These are phyloP conservation scores for Pseudocercospora pini-densiflorae DNA, from an alignment of 2,329 filamentous ascomycete species.

Conservation along the genomic window DNA sequence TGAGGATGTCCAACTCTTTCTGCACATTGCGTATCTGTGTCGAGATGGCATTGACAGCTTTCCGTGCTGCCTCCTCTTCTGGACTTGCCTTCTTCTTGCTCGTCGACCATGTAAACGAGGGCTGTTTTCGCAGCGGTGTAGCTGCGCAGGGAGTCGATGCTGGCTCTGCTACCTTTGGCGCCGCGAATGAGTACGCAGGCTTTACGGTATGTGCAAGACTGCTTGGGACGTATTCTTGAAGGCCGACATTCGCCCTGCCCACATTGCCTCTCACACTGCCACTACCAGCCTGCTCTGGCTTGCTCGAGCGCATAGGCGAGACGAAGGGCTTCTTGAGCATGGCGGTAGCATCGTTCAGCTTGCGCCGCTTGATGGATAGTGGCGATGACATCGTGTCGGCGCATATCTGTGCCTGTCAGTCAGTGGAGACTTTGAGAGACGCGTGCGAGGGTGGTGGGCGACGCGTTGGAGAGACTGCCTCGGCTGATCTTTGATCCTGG, in stretches of 20 bases:
- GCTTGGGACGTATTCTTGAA: constrained; percentile 34
- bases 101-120: constrained; percentile 32
- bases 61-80: constrained; percentile 32
- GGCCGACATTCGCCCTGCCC: constrained; percentile 20
- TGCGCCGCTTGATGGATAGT: constrained; percentile 61
- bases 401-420: not conserved
- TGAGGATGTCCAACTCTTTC: constrained; percentile 56
- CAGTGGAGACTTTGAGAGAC: constrained; percentile 1
- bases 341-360: constrained; percentile 61
- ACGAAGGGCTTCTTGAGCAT: constrained; percentile 73
- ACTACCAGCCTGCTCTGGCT: constrained; percentile 21
- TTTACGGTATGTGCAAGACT: constrained; percentile 37
- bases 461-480: not conserved
- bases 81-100: constrained; percentile 29
- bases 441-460: not conserved
- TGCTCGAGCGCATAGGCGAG: constrained; percentile 64
- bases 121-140: constrained; percentile 43
- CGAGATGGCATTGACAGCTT: constrained; percentile 33
- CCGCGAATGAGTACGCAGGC: not conserved
- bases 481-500: not conserved
- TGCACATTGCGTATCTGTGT: constrained; percentile 46
- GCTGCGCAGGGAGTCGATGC: constrained; percentile 17
- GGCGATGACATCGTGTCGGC: constrained; percentile 26
- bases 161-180: not conserved
- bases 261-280: constrained; percentile 22